Conservation (phyloP, 1,284 basidiomycete genomes). For the Ganoderma multipileum region DNA sequence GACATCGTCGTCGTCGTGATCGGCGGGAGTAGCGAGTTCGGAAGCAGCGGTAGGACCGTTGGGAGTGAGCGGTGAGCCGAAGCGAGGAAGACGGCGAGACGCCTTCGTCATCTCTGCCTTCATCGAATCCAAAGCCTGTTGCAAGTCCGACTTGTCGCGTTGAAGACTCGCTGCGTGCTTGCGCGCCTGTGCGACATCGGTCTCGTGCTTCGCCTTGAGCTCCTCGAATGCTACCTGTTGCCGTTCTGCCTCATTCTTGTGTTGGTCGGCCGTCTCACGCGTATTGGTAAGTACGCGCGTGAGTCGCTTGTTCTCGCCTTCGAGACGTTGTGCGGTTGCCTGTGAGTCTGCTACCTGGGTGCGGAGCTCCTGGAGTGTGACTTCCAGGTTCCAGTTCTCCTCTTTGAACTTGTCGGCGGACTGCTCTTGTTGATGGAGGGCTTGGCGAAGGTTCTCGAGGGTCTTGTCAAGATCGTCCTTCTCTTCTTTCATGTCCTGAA, state of each 20-base stretch:
- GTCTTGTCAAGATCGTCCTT: conserved; percentile 83
- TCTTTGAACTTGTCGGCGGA: conserved; percentile 86
- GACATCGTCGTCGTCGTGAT: conserved; percentile 71
- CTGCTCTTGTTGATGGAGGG: conserved; percentile 79
- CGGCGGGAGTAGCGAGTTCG: conserved; percentile 65
- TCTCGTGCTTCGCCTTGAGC: conserved; percentile 90
- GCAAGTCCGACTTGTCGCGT: conserved; percentile 92
- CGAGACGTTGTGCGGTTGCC: conserved; percentile 70
- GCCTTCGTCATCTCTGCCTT: conserved; percentile 74
- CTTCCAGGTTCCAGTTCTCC: conserved; percentile 98
- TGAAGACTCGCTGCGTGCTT: conserved; percentile 88
- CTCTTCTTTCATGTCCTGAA: conserved; percentile 88
- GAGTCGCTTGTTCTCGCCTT: conserved; percentile 85
- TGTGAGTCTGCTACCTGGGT: conserved; percentile 75
- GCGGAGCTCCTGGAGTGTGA: conserved; percentile 88
- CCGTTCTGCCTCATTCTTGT: conserved; percentile 88
- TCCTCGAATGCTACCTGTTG: conserved; percentile 72
- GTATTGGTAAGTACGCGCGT: conserved; percentile 76
- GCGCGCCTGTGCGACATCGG: conserved; percentile 89
- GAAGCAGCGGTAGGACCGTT: conserved; percentile 50
- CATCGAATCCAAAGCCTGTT: conserved; percentile 78
- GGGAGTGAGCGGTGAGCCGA: conserved; percentile 75
- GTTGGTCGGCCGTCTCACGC: conserved; percentile 82
- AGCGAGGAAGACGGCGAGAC: conserved; percentile 63
- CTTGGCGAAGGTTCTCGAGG: conserved; percentile 72